phyloP scores from a whole-genome alignment of 1,284 basidiomycete species.

The Cutaneotrichosporon dermatis region DNA sequence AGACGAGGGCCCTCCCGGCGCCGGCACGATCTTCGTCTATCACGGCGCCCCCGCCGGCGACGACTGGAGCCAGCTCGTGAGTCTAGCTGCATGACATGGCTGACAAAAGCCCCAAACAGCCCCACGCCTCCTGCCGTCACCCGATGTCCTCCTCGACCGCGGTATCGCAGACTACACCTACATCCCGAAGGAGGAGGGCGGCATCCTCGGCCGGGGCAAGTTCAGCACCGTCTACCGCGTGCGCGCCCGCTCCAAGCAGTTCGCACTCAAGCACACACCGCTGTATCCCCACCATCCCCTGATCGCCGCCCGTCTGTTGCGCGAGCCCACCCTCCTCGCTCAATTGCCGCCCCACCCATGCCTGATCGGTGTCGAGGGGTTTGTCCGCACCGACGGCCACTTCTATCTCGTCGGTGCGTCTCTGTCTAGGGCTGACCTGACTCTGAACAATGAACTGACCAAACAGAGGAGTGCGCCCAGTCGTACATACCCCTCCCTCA shows the following conservation, averaged over 20 bases:
- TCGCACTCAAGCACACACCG: constrained; percentile 57
- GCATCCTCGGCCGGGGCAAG: constrained; percentile 51
- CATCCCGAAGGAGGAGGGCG: constrained; percentile 28
- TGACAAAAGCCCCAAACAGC: constrained; percentile 16
- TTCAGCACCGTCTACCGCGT: constrained; percentile 52
- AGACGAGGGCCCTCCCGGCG: constrained; percentile 34
- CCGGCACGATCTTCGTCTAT: constrained; percentile 39
- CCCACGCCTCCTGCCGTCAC: constrained; percentile 23
- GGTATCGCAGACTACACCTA: constrained; percentile 51
- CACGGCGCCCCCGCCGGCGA: constrained; percentile 8
- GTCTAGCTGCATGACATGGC: too few species aligned
- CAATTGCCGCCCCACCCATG: constrained; percentile 56
- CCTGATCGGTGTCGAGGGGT: constrained; percentile 54
- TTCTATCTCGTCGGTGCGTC: constrained; percentile 56
- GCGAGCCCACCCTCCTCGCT: constrained; percentile 56
- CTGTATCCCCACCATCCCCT: constrained; percentile 57
- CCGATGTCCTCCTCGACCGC: constrained; percentile 42
- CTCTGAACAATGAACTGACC: too few species aligned
- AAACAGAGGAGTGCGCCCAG: constrained; percentile 34
- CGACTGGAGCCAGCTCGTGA: constrained; percentile 20
- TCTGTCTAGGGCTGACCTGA: too few species aligned
- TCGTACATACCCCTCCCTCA: constrained; percentile 30
- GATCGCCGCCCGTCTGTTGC: constrained; percentile 54
- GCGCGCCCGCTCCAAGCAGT: constrained; percentile 31
- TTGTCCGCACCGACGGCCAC: constrained; percentile 55